These are phyloP conservation scores for Botrytis byssoidea DNA, from an alignment of 2,329 filamentous ascomycete genomes.

Conservation along the genomic window DNA sequence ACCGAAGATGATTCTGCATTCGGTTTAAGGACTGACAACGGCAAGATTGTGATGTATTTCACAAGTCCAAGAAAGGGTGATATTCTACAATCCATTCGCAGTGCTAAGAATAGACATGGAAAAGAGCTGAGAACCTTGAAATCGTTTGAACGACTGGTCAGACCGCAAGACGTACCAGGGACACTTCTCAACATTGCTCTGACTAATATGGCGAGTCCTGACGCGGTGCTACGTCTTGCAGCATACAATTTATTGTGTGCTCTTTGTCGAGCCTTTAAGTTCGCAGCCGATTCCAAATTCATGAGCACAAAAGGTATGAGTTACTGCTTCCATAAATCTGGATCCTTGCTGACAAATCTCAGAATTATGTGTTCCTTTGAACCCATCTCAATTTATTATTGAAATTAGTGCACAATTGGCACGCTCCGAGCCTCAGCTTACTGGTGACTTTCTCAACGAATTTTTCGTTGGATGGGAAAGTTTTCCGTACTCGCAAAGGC, in stretches of 20 bases:
- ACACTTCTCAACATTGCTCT: conserved; percentile 66
- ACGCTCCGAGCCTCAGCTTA: conserved; percentile 62
- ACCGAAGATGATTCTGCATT: conserved; percentile 67
- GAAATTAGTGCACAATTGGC: conserved; percentile 64
- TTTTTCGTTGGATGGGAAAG: conserved; percentile 73
- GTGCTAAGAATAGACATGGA: conserved; percentile 61
- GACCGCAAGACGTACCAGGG: conserved; percentile 68
- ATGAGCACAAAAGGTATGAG: conserved; percentile 59
- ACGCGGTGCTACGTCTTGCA: conserved; percentile 58
- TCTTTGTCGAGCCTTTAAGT: conserved; percentile 66
- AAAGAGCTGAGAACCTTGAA: conserved; percentile 62
- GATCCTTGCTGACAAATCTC: conserved; percentile 22
- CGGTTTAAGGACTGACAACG: conserved; percentile 64
- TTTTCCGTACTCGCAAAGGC: conserved; percentile 65
- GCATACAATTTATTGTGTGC: conserved; percentile 68
- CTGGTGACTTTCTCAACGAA: conserved; percentile 68
- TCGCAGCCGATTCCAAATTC: conserved; percentile 59
- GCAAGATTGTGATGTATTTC: conserved; percentile 71
- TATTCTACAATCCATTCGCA: conserved; percentile 61
- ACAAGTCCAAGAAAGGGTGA: conserved; percentile 64
- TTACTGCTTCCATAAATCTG: neutral
- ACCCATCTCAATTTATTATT: conserved; percentile 63
- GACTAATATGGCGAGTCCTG: conserved; percentile 62
- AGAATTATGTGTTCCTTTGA: conserved; percentile 63
- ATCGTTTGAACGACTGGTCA: conserved; percentile 62